Evolutionary conservation across 2,329 filamentous ascomycete genomes (phyloP).

Genomic region (Stachybotrys chartarum): DNA sequence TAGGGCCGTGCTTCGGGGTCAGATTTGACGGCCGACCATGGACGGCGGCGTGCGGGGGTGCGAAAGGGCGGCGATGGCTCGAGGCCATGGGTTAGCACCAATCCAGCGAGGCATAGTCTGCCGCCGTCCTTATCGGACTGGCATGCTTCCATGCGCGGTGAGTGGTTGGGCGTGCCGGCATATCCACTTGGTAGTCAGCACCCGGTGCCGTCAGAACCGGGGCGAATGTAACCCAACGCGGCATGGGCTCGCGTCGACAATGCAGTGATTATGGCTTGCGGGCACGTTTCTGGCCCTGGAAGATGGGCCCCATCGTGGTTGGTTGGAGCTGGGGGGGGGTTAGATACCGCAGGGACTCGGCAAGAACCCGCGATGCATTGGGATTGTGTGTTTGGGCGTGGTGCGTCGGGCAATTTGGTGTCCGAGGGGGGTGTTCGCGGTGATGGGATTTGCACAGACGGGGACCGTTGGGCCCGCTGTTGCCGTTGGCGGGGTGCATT

Average conservation of each 20-base stretch:
- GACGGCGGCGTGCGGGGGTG: neutral
- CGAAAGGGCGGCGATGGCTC: neutral
- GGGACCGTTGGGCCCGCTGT: neutral
- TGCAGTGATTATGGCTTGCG: neutral
- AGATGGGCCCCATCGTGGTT: too few relatives aligned
- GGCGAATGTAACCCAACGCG: neutral
- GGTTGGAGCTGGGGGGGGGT: too few relatives aligned
- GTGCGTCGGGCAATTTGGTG: neutral
- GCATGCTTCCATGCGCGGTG: too few relatives aligned
- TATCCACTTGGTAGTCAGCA: neutral
- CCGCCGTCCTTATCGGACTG: neutral
- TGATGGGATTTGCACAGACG: neutral
- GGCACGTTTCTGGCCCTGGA: too few relatives aligned
- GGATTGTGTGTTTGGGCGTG: neutral
- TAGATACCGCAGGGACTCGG: too few relatives aligned
- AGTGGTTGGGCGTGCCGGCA: too few relatives aligned
- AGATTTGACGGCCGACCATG: neutral
- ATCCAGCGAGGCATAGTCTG: neutral
- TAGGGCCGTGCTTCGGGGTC: neutral
- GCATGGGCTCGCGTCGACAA: neutral
- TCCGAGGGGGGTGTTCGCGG: neutral
- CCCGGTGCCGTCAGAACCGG: neutral
- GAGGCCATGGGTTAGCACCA: neutral
- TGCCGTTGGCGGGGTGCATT: too few relatives aligned
- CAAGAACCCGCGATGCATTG: too few relatives aligned